A percentile compares a stretch with the other conserved stretches of the same genome.
These are phyloP conservation scores for Actinomucor elegans DNA, from an alignment of 371 early-diverging fungal species.

Conservation along the genomic window DNA sequence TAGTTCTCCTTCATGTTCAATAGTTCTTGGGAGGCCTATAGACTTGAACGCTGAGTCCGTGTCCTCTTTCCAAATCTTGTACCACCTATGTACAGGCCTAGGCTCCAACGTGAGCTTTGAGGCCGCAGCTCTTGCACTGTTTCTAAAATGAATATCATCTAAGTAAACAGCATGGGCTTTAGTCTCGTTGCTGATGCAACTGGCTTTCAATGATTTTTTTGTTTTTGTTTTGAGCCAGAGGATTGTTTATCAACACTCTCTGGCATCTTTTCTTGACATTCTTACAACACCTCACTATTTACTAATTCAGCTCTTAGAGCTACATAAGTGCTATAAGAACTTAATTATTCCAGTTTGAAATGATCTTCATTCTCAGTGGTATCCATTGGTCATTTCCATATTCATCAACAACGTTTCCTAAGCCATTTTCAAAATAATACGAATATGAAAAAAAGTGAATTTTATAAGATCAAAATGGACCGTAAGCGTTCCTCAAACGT, in stretches of 20 bases:
- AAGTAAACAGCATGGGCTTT: constrained; percentile 12
- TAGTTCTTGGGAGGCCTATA: too few relatives aligned
- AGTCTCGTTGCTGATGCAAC: constrained; percentile 5
- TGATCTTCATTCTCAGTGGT: too few relatives aligned
- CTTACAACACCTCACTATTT: too few relatives aligned
- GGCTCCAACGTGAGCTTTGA: constrained; percentile 3
- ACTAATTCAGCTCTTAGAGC: too few relatives aligned
- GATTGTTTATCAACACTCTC: too few relatives aligned
- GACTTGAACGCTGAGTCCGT: constrained; percentile 12
- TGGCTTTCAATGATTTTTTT: not conserved
- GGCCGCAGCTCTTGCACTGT: constrained; percentile 5
- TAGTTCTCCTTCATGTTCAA: constrained; percentile 14
- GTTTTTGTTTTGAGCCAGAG: too few relatives aligned
- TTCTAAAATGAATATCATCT: constrained; percentile 10
- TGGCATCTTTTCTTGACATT: too few relatives aligned
- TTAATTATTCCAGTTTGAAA: too few relatives aligned
- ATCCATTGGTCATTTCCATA: too few relatives aligned
- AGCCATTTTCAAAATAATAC: too few relatives aligned
- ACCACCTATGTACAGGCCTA: constrained; percentile 13
- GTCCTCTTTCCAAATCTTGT: constrained; percentile 9
- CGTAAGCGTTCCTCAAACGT: constrained; percentile 3
- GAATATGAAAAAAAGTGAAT: constrained; percentile 4
- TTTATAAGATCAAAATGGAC: constrained; percentile 8
- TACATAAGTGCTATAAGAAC: too few relatives aligned
- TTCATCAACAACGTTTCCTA: too few relatives aligned